A percentile compares a stretch with the other conserved stretches of the same genome.
Evolutionary conservation across 2,329 filamentous ascomycete species (phyloP).

Genomic region (Diaporthe velutina): DNA sequence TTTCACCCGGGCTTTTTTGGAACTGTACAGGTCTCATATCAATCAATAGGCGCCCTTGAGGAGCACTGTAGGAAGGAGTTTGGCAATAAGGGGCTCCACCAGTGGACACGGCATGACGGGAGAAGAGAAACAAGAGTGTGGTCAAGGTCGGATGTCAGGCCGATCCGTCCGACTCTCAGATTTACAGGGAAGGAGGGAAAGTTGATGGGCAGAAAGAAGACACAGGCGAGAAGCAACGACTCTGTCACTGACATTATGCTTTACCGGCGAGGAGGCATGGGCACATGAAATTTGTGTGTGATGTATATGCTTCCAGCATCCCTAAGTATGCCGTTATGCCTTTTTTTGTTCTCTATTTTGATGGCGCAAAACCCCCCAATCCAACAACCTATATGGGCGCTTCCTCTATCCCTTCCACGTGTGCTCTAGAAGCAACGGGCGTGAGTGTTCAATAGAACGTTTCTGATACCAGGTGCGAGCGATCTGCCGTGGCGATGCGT

Average conservation of each 20-base stretch:
- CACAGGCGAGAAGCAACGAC: constrained; percentile 5
- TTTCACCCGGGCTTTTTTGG: not conserved
- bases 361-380: not conserved
- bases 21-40: constrained; percentile 33
- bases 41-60: not conserved
- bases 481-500: not conserved
- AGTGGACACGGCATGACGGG: constrained; percentile 7
- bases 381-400: not conserved
- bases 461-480: constrained; percentile 14
- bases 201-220: not conserved
- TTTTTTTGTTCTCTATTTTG: not conserved
- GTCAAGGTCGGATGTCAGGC: constrained; percentile 7
- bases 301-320: constrained; percentile 23
- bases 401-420: not conserved
- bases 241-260: constrained; percentile 26
- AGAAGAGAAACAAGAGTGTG: not conserved
- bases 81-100: constrained; percentile 17
- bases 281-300: constrained; percentile 9
- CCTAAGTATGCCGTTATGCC: constrained; percentile 31
- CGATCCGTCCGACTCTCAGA: not conserved
- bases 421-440: not conserved
- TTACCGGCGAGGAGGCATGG: constrained; percentile 18
- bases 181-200: not conserved
- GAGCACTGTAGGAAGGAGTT: constrained; percentile 7
- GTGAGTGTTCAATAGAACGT: constrained; percentile 7